Evolutionary conservation across 768 basidiomycete genomes (phyloP).

Genomic region (Boletus insuetus): DNA sequence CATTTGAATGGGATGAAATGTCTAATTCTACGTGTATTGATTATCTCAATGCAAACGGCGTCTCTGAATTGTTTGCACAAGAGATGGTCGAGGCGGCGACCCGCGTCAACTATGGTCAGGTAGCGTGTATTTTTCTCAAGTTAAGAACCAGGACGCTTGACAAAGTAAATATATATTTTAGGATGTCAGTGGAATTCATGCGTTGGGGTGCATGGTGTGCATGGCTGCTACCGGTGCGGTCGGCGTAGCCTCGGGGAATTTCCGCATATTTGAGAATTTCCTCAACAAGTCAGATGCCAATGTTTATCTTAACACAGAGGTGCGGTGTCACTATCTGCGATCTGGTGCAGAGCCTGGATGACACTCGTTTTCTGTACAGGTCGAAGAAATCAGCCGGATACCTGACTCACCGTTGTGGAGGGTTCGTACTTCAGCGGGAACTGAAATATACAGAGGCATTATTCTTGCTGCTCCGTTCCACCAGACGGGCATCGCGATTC

Average conservation of each 20-base stretch:
- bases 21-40: constrained; percentile 52
- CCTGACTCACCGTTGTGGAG: constrained; percentile 50
- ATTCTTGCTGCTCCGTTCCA: constrained; percentile 89
- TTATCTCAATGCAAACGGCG: constrained; percentile 52
- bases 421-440: constrained; percentile 47
- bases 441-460: constrained; percentile 62
- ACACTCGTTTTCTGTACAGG: constrained; percentile 34
- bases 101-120: constrained; percentile 83
- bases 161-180: constrained; percentile 25
- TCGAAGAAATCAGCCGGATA: constrained; percentile 48
- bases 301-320: constrained; percentile 68
- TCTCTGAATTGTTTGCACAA: constrained; percentile 55
- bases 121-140: constrained; percentile 22
- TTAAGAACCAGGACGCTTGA: not conserved
- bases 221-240: constrained; percentile 71
- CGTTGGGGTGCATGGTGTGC: constrained; percentile 65
- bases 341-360: not conserved
- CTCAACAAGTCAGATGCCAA: constrained; percentile 66
- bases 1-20: constrained; percentile 49
- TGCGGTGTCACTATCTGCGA: constrained; percentile 25
- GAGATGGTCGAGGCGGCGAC: constrained; percentile 82
- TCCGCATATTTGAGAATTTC: constrained; percentile 81
- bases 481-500: constrained; percentile 55
- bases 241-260: constrained; percentile 77
- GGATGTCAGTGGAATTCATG: constrained; percentile 73